Evolutionary conservation across 305 asterid genomes (phyloP).

Genomic region (Withania somnifera): DNA sequence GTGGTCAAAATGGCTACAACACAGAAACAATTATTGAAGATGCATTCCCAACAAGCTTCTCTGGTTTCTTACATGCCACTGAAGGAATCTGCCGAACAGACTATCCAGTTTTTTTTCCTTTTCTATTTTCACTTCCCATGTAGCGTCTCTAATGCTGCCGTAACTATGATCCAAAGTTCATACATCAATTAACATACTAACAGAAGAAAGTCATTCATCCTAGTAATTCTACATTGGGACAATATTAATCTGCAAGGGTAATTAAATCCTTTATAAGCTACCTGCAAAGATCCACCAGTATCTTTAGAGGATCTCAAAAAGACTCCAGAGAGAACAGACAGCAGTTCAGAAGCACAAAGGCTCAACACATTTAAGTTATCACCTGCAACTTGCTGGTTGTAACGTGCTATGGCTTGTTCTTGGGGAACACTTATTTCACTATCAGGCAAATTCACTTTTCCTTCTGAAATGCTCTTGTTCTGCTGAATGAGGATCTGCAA

Average conservation of each 20-base stretch:
- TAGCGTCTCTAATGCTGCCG: neutral
- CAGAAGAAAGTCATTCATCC: neutral
- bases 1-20: neutral
- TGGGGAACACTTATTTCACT: constrained; percentile 32
- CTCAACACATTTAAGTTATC: constrained; percentile 54
- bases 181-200: neutral
- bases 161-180: neutral
- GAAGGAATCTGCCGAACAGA: neutral
- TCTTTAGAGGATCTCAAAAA: constrained; percentile 55
- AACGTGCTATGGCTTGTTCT: constrained; percentile 45
- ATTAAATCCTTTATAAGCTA: neutral
- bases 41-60: neutral
- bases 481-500: constrained; percentile 79
- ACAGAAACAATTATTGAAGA: neutral
- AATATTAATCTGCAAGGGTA: neutral
- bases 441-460: constrained; percentile 24
- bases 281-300: constrained; percentile 65
- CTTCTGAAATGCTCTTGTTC: constrained; percentile 51
- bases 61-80: neutral
- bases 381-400: constrained; percentile 41
- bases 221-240: neutral
- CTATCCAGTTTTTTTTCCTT: neutral
- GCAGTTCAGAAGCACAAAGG: constrained; percentile 41
- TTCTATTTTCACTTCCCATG: neutral
- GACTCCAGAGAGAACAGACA: constrained; percentile 46